Evolutionary conservation across 73 alveolate genomes (phyloP), one percentile per base, ranked within the genome.

Genomic region (Vitrella brassicaformis): DNA sequence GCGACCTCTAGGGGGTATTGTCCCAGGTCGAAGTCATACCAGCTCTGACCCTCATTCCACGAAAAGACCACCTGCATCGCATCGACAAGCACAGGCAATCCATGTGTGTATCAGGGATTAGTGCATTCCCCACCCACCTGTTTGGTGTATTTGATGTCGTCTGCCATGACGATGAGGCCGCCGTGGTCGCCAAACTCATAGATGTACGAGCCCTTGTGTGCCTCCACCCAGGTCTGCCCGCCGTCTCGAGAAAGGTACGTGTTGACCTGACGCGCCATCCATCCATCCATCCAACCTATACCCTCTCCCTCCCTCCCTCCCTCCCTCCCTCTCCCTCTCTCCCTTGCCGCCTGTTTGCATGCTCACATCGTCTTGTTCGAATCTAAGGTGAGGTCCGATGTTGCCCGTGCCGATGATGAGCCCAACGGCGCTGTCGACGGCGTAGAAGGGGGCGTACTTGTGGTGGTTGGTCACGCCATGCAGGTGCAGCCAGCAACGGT

Each of bases 131-230:
- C 30, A 30, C 56, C 67, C 28, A 28, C 81, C 66, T 30, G 67
- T 67, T 68, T 68, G 47, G 77, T 67, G 46, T 67, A 45, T 19
- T 77, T 31, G 31, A 76, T 67, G 28, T 76, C 83, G 27, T 76
- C 83, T 0, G 83, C 83, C 83, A 76, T 76, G 27, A 92, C 96
- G 7, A 94, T 81, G 47, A 94, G 80, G 25, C 95, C 97, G 25
- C 98, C 98, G 77, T 94, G 98, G 85, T 94, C 97, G 0, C 98
- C 98, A 19, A 88, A 80, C 79, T 94, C 98, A 75, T 86, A 90
- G 45, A 94, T 89, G 68, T 84, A 90, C 19, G 95, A 82, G 45
- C 83, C 83, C 68, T 76, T 76, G 66, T 76, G 83, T n/a, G 83
- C 83, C 31, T 76, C 83, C 25, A 47, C 66, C 98, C 98, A 94